Evolutionary conservation across 2,329 filamentous ascomycete genomes (phyloP), one percentile per base, ranked within the genome.

Genomic region (Claviceps sp.): DNA sequence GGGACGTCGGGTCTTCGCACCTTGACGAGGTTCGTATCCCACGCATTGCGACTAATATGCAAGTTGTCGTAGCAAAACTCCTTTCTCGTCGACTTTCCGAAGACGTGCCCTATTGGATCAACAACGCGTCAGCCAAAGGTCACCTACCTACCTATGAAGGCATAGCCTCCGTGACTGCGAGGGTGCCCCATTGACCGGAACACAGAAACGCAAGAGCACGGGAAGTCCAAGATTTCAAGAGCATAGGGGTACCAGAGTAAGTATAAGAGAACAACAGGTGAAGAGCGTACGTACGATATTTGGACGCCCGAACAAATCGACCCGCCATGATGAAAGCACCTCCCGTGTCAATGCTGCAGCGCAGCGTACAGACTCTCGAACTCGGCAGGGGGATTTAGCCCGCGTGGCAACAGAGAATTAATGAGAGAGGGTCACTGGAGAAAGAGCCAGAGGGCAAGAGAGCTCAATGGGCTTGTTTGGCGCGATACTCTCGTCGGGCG

Each of bases 21-120:
- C 85, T 97, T 97, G 73, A 97, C 80, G 65, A 98, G 75, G 74
- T 98, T 98, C 64, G 90, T 96, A 70, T 98, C 93, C 93, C 93
- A 98, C 52, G 93, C 93, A 82, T 98, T 98, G 71, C 86, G 88
- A 65, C 89, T 96, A 70, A 98, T 88, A 67, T 88, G 88, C 60
- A 98, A 76, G 71, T 97, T 97, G 71, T 98, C 93, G 73, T 97
- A 98, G 77, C 90, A 96, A 79, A 88, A 87, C 69, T 98, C 93
- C 80, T 95, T 96, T 71, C 88, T 85, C 59, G 90, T 94, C 56
- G 88, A 75, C 73, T 94, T 93, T 68, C 93, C 93, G 75, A 96
- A 98, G 74, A 98, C 86, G 78, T 98, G 93, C 77, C 91, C 91
- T 96, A 69, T 34, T 20, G 6, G 26, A 22, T 48, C 9, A 45